Base-by-base conservation (phyloP, 1,139 yeast species). In the Pichia sp. region DNA sequence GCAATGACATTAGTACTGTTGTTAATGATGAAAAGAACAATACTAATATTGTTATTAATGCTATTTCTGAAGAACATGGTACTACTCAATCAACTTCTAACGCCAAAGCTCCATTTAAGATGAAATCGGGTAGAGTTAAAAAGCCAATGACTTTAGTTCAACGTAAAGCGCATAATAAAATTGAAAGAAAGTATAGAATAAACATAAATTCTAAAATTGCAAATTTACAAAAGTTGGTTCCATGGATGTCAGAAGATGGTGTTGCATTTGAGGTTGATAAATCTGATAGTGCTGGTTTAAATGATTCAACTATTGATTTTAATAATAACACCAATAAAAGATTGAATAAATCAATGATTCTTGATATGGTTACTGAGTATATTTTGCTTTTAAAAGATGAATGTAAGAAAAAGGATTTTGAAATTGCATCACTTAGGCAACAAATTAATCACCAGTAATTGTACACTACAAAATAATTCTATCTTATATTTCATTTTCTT, bases 181-280 rank as follows among this genome's bases (percentile, higher is more conserved):
- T 83, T 57, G 89, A 80, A 63, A 83, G 84, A 64, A 79, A 83
- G 58, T 84, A 84, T 67, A 72, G 91, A 64, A 83, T 83, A 54
- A 84, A 83, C 65, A 84, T 84, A 62, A 84, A 84, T 65, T 81
- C 86, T 22, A 84, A 83, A 66, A 84, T 84, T 54, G 85, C 85
- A 13, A 81, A 81, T 27, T 67, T 83, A 51, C 87, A 81, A 62
- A 77, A 78, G 58, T 71, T 83, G 25, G 83, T 84, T 31, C 88
- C 88, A 16, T 79, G 83, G 77, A 78, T 81, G 53, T 77, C 83
- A 5, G 67, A 71, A 45, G 85, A 80, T 53, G 76, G 76, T 58
- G 76, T 83, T 2, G 83, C 84, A 0, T 81, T 81, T 61, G 81
- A 75, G 60, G 75, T 80, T 11, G 76, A 75, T 18, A 52, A 58